Percentiles rank a stretch among this genome's conserved stretches.
Conservation (phyloP, 768 basidiomycete genomes). For the Phanerodontia chrysosporium region DNA sequence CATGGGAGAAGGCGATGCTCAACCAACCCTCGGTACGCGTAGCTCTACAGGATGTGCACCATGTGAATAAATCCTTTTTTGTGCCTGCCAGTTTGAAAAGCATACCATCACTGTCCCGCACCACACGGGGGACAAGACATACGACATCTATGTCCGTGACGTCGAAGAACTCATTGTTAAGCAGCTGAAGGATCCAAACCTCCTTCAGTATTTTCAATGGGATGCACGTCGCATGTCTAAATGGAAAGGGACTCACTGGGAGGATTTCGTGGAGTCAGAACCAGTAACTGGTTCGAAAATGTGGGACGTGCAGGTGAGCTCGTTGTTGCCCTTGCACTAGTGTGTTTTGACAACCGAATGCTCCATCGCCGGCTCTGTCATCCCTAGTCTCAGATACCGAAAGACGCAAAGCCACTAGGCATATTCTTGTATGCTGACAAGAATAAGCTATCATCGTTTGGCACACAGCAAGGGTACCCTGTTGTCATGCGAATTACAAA, state of each 20-base stretch:
- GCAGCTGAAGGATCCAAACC: constrained; percentile 3
- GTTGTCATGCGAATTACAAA: no score
- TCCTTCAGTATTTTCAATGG: constrained; percentile 9
- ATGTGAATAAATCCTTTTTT: not conserved
- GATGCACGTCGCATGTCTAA: constrained; percentile 10
- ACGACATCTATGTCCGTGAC: constrained; percentile 5
- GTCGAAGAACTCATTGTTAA: constrained; percentile 8
- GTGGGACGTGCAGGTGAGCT: no score
- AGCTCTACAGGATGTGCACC: not conserved
- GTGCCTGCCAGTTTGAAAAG: not conserved
- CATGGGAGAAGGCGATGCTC: not conserved
- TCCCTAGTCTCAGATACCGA: no score
- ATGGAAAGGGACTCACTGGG: constrained; percentile 4
- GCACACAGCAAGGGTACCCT: no score
- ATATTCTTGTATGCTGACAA: no score
- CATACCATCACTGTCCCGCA: not conserved
- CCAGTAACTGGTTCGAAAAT: no score
- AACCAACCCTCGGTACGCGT: not conserved
- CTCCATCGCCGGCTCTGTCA: no score
- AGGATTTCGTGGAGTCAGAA: constrained; percentile 6
- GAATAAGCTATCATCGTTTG: no score
- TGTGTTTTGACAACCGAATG: no score
- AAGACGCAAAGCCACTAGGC: no score
- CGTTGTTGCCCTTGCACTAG: no score
- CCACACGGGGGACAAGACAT: not conserved